Base-by-base conservation (phyloP, 2,329 filamentous ascomycete species). In the Coniosporium tulheliwenetii region DNA sequence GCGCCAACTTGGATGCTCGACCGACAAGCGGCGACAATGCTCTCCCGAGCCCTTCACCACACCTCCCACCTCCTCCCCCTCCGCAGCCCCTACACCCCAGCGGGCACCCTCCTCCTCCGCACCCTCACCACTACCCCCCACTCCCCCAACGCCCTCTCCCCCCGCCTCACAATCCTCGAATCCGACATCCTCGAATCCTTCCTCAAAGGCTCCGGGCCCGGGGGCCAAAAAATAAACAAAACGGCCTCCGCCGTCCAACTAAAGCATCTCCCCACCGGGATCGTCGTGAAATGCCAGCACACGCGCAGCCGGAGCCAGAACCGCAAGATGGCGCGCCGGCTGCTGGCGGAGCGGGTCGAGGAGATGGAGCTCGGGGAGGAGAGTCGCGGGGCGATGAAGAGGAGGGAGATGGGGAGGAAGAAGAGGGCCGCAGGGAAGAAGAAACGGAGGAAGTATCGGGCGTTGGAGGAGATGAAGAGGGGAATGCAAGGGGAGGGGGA, bases 171-270 rank as follows among this genome's bases (percentile, higher is more conserved):
- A 10, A 75, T 91, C 14, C 71, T 78, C 10, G 86, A 94, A 48
- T 65, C 70, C 13, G 86, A 95, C 40, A 77, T 96, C 49, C 77
- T 80, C 42, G 84, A 95, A 54, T 73, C 71, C 35, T 96, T 93
- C 62, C 70, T 98, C 45, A 93, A 91, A 58, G 91, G 91, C 51
- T 83, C 77, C 50, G 91, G 91, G 1, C 89, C 91, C 0, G 91
- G 91, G 16, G 91, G 91, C 0, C 91, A 98, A 58, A 95, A 95
- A 59, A 96, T 96, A 64, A 98, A 98, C 64, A 98, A 98, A 75
- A 98, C 91, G 19, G 86, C 79, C 48, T 95, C 85, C 0, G 89
- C 89, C 32, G 89, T 95, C 2, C 91, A 98, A 58, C 70, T 98
- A 31, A 91, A 81, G 50, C 91, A 98, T 60, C 64, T 82, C 12